Conservation (phyloP, 73 alveolate genomes). For the Paramecium tetraurelia region DNA sequence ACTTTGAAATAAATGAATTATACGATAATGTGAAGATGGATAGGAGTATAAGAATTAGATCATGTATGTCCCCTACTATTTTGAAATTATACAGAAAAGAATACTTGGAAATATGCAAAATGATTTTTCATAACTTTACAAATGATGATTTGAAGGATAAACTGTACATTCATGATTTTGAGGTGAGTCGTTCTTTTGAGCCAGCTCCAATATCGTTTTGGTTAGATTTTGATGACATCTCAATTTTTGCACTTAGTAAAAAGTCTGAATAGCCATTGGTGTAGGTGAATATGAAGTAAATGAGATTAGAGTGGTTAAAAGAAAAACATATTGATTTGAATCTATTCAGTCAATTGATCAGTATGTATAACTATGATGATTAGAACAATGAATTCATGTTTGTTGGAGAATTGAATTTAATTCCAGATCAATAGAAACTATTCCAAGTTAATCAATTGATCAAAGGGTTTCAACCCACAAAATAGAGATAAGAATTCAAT, state of each 20-base stretch:
- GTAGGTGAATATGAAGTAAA: background rate
- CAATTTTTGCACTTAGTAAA: constrained; percentile 44
- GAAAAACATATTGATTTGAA: constrained; percentile 5
- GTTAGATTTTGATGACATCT: constrained; percentile 41
- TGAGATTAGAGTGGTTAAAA: constrained; percentile 55
- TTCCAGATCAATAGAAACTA: background rate
- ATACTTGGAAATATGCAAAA: constrained; percentile 39
- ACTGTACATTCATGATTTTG: constrained; percentile 40
- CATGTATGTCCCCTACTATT: constrained; percentile 21
- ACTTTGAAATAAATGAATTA: background rate
- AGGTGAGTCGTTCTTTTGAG: background rate
- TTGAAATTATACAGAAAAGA: constrained; percentile 55
- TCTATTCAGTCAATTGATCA: constrained; percentile 28
- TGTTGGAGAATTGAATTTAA: constrained; percentile 1
- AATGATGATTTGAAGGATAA: constrained; percentile 50
- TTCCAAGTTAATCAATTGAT: background rate
- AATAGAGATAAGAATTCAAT: background rate
- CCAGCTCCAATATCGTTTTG: constrained; percentile 61
- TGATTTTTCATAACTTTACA: constrained; percentile 58
- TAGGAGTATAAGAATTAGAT: constrained; percentile 51
- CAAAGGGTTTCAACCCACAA: background rate
- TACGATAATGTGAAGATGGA: constrained; percentile 16
- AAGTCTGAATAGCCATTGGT: background rate
- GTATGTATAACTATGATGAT: constrained; percentile 46
- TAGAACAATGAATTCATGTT: background rate